These are phyloP conservation scores for Suhomyces tanzawaensis DNA, from an alignment of 805 yeast species.

Conservation along the genomic window DNA sequence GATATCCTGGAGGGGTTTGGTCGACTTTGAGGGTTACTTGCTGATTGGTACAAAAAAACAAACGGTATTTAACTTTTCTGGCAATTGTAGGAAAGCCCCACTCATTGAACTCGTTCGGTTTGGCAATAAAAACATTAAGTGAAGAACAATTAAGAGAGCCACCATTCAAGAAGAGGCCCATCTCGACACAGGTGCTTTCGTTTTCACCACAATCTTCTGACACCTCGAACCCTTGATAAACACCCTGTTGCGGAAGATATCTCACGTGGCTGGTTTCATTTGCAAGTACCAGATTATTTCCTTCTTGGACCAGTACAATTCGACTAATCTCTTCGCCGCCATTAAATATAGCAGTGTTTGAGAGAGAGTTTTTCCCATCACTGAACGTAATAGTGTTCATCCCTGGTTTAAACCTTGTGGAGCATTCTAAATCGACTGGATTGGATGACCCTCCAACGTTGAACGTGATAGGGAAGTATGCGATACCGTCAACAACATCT, in stretches of 20 bases:
- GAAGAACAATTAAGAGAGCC: no score
- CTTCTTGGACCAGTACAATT: constrained; percentile 2
- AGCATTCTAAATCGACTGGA: constrained; percentile 14
- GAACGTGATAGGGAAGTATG: constrained; percentile 22
- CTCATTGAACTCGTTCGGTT: no score
- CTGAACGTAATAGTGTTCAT: constrained; percentile 17
- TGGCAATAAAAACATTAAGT: no score
- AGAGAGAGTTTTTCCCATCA: constrained; percentile 11
- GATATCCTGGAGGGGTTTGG: constrained; percentile 29
- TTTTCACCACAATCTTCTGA: no score
- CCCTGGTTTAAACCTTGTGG: constrained; percentile 19
- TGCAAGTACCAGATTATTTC: constrained; percentile 13
- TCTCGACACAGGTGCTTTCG: no score
- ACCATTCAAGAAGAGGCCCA: no score
- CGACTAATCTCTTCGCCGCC: neutral
- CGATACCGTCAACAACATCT: constrained; percentile 7
- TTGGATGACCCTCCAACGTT: constrained; percentile 10
- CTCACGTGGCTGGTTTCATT: constrained; percentile 6
- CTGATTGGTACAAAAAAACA: constrained; percentile 19
- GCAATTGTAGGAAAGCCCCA: no score
- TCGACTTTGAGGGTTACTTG: constrained; percentile 15
- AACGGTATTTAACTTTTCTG: no score
- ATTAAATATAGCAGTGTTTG: constrained; percentile 5
- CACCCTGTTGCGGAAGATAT: constrained; percentile 20
- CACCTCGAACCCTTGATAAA: no score